Percentiles rank a stretch among this genome's conserved stretches.
Evolutionary conservation across 768 basidiomycete genomes (phyloP).

Genomic region (Termitomyces sp.): DNA sequence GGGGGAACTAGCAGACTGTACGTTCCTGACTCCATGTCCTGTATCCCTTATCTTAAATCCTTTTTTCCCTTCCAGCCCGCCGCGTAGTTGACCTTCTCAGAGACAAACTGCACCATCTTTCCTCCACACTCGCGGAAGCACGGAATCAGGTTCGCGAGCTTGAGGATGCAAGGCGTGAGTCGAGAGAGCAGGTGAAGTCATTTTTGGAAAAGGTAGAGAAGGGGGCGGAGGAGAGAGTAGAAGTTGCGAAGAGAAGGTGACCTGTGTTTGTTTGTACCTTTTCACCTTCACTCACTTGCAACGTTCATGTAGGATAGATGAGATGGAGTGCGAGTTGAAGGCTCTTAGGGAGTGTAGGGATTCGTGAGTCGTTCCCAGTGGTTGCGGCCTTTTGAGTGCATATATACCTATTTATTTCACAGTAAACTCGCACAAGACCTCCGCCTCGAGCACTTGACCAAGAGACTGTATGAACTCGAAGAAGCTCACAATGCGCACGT

Average conservation of each 20-base stretch:
- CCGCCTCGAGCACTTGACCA: background rate
- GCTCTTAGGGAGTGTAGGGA: background rate
- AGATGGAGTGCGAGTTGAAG: background rate
- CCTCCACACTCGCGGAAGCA: slow-evolving; percentile 27
- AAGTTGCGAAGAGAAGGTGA: background rate
- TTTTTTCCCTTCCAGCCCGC: slow-evolving; percentile 19
- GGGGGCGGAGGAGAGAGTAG: background rate
- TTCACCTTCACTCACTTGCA: background rate
- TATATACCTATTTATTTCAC: background rate
- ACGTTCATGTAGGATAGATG: background rate
- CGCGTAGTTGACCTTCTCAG: slow-evolving; percentile 34
- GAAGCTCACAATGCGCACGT: background rate
- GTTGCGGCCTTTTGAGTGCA: background rate
- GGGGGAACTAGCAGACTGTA: slow-evolving; percentile 24
- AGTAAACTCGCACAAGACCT: background rate
- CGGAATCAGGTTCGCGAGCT: slow-evolving; percentile 29
- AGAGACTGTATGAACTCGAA: background rate
- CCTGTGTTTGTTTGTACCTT: background rate
- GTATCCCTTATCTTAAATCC: background rate
- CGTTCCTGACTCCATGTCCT: background rate
- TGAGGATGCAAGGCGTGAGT: slow-evolving; percentile 24
- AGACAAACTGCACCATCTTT: slow-evolving; percentile 30
- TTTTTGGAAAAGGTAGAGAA: slow-evolving; percentile 2
- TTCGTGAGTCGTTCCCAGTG: background rate
- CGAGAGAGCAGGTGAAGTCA: slow-evolving; percentile 13